A percentile compares a stretch with the other conserved stretches of the same genome.
Conservation (phyloP, 441 rosid species). For the Biscutella auriculata region DNA sequence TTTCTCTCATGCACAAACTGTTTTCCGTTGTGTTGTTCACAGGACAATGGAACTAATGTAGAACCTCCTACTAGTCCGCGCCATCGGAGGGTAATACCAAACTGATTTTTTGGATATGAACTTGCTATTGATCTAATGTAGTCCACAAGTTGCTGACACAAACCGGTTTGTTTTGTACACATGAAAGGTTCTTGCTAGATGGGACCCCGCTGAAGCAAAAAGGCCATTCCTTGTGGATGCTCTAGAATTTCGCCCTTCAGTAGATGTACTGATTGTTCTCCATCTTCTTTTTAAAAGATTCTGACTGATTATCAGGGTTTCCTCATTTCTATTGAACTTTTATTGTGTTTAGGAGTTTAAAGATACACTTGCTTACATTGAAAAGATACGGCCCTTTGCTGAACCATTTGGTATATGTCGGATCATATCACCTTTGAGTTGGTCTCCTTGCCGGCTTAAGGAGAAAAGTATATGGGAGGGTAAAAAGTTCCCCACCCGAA, state of each 20-base stretch:
- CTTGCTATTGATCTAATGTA: not conserved
- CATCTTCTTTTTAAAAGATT: not conserved
- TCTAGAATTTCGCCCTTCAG: slow-evolving; percentile 56
- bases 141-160: not conserved
- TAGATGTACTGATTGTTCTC: slow-evolving; percentile 37
- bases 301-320: not conserved
- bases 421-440: slow-evolving; percentile 60
- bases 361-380: slow-evolving; percentile 66
- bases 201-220: slow-evolving; percentile 52
- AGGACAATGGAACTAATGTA: slow-evolving; percentile 8
- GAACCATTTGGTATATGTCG: slow-evolving; percentile 73
- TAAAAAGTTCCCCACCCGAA: slow-evolving; percentile 64
- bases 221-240: slow-evolving; percentile 58
- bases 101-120: not conserved
- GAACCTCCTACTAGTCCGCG: slow-evolving; percentile 39
- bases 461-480: slow-evolving; percentile 43
- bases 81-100: slow-evolving; percentile 29
- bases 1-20: not conserved
- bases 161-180: not conserved
- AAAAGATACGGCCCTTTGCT: slow-evolving; percentile 53
- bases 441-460: slow-evolving; percentile 65
- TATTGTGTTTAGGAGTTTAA: slow-evolving; percentile 56
- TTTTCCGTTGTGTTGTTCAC: not conserved
- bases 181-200: slow-evolving; percentile 41
- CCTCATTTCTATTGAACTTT: not conserved